These are phyloP conservation scores for carrot (Daucus carota) DNA, from an alignment of 129 eudicot genomes.

Conservation along the genomic window DH1_v3.0 NC_030386.2:40763001-40763500, in stretches of 20 bases:
- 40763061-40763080: background rate
- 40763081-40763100: background rate
- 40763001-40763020: background rate
- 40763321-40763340: background rate
- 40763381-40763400: too few relatives aligned
- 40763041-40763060: background rate
- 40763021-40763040: background rate
- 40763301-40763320: too few relatives aligned
- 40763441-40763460: too few relatives aligned
- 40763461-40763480: too few relatives aligned
- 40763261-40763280: background rate
- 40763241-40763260: background rate
- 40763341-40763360: background rate
- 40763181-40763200: background rate
- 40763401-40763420: too few relatives aligned
- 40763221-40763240: background rate
- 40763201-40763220: background rate
- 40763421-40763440: too few relatives aligned
- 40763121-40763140: background rate
- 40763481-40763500: too few relatives aligned
- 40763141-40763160: background rate
- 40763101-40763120: background rate
- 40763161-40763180: background rate
- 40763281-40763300: background rate
- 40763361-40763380: background rate